Percentiles rank a stretch among this genome's conserved stretches.
Evolutionary conservation across 495 filamentous ascomycete genomes (phyloP).

Genomic region (Aspergillus campestris): DNA sequence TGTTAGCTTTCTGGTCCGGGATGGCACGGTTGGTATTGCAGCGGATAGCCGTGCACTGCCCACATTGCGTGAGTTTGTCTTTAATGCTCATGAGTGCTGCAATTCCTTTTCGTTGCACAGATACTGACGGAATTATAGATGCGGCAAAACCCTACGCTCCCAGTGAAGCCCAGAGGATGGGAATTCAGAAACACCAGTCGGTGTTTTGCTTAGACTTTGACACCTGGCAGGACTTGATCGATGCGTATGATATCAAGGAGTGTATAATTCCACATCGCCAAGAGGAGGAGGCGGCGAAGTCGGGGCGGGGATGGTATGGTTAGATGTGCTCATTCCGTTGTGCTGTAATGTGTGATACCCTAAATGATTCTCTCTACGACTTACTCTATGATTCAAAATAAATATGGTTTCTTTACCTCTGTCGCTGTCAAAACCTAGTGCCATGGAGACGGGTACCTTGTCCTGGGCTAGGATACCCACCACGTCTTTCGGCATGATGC

Average conservation of each 20-base stretch:
- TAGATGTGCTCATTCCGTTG: constrained; percentile 17
- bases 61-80: constrained; percentile 54
- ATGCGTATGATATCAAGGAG: constrained; percentile 63
- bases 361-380: no score
- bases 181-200: constrained; percentile 65
- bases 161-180: constrained; percentile 37
- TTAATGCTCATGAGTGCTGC: background rate
- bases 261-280: constrained; percentile 79
- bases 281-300: constrained; percentile 44
- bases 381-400: no score
- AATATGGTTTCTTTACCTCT: no score
- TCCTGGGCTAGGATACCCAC: constrained; percentile 6
- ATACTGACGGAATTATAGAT: constrained; percentile 24
- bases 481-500: constrained; percentile 5
- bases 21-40: constrained; percentile 62
- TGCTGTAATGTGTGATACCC: background rate
- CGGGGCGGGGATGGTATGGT: constrained; percentile 69
- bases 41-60: constrained; percentile 59
- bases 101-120: constrained; percentile 6
- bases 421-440: no score
- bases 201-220: constrained; percentile 77
- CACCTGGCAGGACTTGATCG: constrained; percentile 68
- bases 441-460: background rate
- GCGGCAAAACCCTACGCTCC: constrained; percentile 30
- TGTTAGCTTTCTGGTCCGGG: constrained; percentile 84